Percentiles rank a stretch among this genome's conserved stretches.
Conservation (phyloP, 345 rosid species). For the Iberis pinnata region DNA sequence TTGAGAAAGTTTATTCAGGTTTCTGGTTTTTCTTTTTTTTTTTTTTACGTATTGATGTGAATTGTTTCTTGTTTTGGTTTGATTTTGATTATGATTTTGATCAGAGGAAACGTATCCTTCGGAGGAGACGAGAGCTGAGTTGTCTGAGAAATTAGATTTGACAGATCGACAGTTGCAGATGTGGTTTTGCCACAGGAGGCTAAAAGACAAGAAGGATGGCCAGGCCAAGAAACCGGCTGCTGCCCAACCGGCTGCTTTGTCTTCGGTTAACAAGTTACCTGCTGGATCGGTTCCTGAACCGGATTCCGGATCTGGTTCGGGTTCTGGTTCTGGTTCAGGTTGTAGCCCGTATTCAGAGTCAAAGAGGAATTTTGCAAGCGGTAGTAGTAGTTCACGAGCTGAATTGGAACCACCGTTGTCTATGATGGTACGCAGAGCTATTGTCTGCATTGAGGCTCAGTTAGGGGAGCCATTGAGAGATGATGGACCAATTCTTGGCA, state of each 20-base stretch:
- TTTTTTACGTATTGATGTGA: neutral
- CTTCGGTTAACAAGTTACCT: slow-evolving; percentile 41
- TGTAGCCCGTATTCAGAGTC: slow-evolving; percentile 63
- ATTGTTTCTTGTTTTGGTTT: neutral
- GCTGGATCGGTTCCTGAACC: slow-evolving; percentile 44
- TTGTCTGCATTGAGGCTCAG: slow-evolving; percentile 90
- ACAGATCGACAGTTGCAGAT: slow-evolving; percentile 97
- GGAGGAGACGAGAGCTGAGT: slow-evolving; percentile 57
- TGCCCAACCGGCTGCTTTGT: slow-evolving; percentile 33
- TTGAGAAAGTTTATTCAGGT: slow-evolving; percentile 76
- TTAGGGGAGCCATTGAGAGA: slow-evolving; percentile 93
- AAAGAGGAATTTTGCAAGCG: slow-evolving; percentile 35
- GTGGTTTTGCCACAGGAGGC: slow-evolving; percentile 99
- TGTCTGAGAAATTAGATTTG: slow-evolving; percentile 78
- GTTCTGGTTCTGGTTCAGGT: slow-evolving; percentile 42
- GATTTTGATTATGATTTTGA: neutral
- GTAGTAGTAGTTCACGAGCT: slow-evolving; percentile 36
- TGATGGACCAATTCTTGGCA: slow-evolving; percentile 91
- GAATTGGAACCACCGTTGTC: slow-evolving; percentile 49
- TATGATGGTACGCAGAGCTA: slow-evolving; percentile 72
- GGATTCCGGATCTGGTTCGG: slow-evolving; percentile 67
- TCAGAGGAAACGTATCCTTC: slow-evolving; percentile 86
- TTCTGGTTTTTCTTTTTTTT: neutral
- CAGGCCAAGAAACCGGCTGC: slow-evolving; percentile 38
- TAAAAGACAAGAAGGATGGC: slow-evolving; percentile 79